Conservation (phyloP, 257 asterid species). For the Solanum pennellii region DNA sequence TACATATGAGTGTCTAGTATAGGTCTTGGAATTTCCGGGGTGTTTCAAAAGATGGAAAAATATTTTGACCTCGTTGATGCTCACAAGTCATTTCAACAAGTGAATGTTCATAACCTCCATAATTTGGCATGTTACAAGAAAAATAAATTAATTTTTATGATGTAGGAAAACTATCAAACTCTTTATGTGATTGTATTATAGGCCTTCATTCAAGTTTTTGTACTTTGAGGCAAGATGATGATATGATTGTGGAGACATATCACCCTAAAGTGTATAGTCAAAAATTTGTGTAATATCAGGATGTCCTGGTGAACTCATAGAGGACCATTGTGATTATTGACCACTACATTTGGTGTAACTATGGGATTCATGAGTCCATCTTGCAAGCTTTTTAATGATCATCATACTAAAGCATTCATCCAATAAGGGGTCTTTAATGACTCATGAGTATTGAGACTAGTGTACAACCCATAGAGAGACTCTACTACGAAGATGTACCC, state of each 20-base stretch:
- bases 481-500: background rate
- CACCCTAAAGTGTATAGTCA: background rate
- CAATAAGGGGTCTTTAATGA: background rate
- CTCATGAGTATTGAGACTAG: background rate
- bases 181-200: background rate
- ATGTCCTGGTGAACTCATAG: background rate
- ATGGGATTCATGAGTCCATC: background rate
- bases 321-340: background rate
- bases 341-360: background rate
- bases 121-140: background rate
- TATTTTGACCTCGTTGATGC: background rate
- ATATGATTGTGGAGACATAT: background rate
- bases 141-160: background rate
- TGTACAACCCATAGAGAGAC: background rate
- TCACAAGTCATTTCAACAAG: background rate
- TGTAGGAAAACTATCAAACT: background rate
- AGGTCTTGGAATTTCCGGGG: no score
- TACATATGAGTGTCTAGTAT: no score
- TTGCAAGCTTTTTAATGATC: background rate
- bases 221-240: background rate
- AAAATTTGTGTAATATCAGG: background rate
- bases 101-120: background rate
- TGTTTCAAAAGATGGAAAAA: background rate
- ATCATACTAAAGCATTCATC: background rate
- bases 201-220: background rate